Conservation (phyloP, 345 rosid species). For the Hibiscus tridactylites region DNA sequence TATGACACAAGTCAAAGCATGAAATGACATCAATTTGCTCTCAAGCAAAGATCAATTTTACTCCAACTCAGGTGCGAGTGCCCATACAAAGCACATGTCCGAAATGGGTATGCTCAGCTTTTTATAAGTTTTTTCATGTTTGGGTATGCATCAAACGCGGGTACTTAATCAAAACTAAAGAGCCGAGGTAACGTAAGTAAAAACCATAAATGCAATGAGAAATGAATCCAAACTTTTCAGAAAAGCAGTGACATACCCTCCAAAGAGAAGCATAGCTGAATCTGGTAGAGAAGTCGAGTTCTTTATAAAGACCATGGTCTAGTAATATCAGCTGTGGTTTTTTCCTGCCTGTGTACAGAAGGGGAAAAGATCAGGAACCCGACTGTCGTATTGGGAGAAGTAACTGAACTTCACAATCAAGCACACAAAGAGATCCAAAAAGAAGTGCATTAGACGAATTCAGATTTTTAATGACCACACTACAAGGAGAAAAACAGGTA, state of each 20-base stretch:
- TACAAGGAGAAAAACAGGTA: neutral
- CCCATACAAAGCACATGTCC: no score
- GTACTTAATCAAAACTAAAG: neutral
- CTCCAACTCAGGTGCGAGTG: neutral
- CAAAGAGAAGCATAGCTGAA: constrained; percentile 3
- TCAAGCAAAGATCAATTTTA: neutral
- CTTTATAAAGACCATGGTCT: constrained; percentile 2
- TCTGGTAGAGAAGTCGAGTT: constrained; percentile 1
- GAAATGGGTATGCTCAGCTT: no score
- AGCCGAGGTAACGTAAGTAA: neutral
- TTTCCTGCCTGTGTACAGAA: neutral
- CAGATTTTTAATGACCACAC: neutral
- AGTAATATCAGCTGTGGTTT: neutral
- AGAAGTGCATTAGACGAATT: neutral
- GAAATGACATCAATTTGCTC: neutral
- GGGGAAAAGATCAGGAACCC: neutral
- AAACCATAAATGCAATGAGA: neutral
- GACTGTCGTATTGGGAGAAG: neutral
- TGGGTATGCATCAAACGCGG: neutral
- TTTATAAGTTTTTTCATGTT: neutral
- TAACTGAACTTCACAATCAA: neutral
- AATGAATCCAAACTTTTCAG: neutral
- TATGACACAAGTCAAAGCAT: constrained; percentile 1
- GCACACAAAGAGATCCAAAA: neutral
- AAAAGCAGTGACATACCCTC: neutral